Conservation (phyloP, 306 rosid species). For the Sicyos edulis region DNA sequence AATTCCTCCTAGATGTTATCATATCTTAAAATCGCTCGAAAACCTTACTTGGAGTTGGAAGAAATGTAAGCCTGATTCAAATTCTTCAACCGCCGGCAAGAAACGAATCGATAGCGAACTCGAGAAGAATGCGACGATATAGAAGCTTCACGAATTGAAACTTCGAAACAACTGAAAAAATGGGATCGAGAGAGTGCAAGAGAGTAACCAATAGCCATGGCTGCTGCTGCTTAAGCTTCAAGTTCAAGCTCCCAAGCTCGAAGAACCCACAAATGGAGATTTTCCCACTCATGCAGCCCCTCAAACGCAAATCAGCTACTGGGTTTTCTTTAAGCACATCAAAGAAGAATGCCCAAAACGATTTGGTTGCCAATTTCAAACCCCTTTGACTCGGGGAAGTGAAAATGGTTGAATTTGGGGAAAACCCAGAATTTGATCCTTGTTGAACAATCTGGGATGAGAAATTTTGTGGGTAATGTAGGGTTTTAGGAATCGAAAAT, state of each 20-base stretch:
- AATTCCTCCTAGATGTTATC: neutral
- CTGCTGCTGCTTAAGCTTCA: constrained; percentile 22
- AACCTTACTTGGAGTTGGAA: constrained; percentile 31
- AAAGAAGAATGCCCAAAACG: neutral
- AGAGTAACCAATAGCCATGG: constrained; percentile 55
- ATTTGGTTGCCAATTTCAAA: neutral
- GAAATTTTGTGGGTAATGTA: neutral
- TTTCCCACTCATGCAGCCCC: constrained; percentile 82
- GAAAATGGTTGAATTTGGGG: constrained; percentile 9
- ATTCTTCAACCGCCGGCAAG: constrained; percentile 51
- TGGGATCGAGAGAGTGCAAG: constrained; percentile 30
- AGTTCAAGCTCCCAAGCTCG: constrained; percentile 56
- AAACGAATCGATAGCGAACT: constrained; percentile 54
- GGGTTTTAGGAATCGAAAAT: too few relatives aligned
- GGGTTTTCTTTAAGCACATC: constrained; percentile 11
- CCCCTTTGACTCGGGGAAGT: neutral
- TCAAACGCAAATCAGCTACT: constrained; percentile 22
- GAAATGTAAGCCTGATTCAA: constrained; percentile 29
- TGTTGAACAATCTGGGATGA: neutral
- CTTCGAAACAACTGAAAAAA: constrained; percentile 27
- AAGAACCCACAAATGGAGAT: constrained; percentile 37
- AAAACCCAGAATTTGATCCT: neutral
- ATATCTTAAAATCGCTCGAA: too few relatives aligned
- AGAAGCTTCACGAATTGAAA: constrained; percentile 20
- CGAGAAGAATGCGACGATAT: constrained; percentile 30